Evolutionary conservation across 352 stramenopile species (phyloP).

Genomic region (Thalassiosira mediterranea): DNA sequence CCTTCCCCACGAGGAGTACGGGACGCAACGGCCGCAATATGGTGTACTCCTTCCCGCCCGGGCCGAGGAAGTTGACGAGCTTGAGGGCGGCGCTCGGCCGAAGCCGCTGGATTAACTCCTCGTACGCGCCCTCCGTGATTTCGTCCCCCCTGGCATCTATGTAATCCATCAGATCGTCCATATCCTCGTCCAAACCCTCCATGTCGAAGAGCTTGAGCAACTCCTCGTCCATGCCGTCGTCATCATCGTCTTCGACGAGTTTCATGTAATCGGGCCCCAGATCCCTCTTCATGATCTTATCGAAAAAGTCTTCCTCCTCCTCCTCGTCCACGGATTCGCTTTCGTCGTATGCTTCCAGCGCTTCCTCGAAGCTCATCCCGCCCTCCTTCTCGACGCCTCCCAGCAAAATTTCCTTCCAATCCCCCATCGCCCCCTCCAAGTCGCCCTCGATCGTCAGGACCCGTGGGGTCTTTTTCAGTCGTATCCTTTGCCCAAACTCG

Average conservation of each 20-base stretch:
- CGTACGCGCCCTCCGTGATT: constrained; percentile 12
- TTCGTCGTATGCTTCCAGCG: constrained; percentile 48
- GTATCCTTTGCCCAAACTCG: constrained; percentile 36
- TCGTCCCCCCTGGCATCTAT: constrained; percentile 12
- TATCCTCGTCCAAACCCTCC: neutral
- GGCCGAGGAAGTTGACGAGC: constrained; percentile 73
- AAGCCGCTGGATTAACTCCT: constrained; percentile 29
- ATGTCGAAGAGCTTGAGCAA: constrained; percentile 45
- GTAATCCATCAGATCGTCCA: constrained; percentile 13
- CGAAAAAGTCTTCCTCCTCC: constrained; percentile 67
- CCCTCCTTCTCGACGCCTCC: neutral
- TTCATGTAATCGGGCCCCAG: constrained; percentile 46
- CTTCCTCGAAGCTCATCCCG: constrained; percentile 35
- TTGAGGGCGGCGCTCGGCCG: constrained; percentile 41
- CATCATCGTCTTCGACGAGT: constrained; percentile 36
- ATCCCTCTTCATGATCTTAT: constrained; percentile 56
- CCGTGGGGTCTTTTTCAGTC: constrained; percentile 46
- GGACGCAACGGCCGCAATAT: constrained; percentile 76
- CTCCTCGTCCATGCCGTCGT: constrained; percentile 45
- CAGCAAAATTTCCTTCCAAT: constrained; percentile 48
- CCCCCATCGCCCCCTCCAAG: constrained; percentile 40
- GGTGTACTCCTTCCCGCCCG: constrained; percentile 66
- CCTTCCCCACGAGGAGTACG: constrained; percentile 79
- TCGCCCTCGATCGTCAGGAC: constrained; percentile 46
- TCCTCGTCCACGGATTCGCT: constrained; percentile 61